Evolutionary conservation across 208 protist genomes (phyloP), one percentile per base, ranked within the genome.

Genomic region (Acanthamoeba sp.): DNA sequence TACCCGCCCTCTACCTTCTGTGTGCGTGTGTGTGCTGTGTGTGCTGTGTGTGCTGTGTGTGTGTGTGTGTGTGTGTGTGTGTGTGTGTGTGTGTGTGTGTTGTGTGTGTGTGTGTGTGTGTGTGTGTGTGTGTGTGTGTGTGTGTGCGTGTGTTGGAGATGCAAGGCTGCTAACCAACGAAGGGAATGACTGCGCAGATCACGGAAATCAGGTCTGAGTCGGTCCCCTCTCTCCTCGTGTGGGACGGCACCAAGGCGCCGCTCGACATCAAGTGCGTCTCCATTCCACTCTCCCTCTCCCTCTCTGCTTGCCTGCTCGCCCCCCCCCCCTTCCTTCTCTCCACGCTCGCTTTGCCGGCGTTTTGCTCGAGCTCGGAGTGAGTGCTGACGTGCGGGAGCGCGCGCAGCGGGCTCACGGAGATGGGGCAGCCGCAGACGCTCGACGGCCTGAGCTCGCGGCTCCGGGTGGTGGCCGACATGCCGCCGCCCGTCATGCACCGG

Each of bases 211-310:
- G 64, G 38, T 7, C 4, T 16, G 69, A 78, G 6, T 45, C 69
- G 0, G 34, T 42, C 9, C 29, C 4, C 34, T 78, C 69, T 7
- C 18, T 78, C 12, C 29, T 78, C 12, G 69, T 78, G 69, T 78
- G 69, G 69, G 69, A 78, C 22, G 69, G 69, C 69, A 78, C 69
- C 36, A 78, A 78, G 34, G 69, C 69, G 4, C 69, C 69, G 34
- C 69, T 78, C 69, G 69, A 78, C 69, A 14, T 45, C 16, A 36
- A 32, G 59, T 69, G 7, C 59, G 59, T 34, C 4, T 59, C 55
- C 9, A 5, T 16, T 59, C 55, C 9, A 5, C 16, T 59, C 55
- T 5, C 16, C 22, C 16, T 22, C 9, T 59, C 9, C 22, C 55
- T 5, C 16, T 59, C 16, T 22, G 12, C 16, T 27, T 59, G 2